Evolutionary conservation across 768 basidiomycete species (phyloP), one percentile per base, ranked within the genome.

Genomic region (Leccinum rimulosum): DNA sequence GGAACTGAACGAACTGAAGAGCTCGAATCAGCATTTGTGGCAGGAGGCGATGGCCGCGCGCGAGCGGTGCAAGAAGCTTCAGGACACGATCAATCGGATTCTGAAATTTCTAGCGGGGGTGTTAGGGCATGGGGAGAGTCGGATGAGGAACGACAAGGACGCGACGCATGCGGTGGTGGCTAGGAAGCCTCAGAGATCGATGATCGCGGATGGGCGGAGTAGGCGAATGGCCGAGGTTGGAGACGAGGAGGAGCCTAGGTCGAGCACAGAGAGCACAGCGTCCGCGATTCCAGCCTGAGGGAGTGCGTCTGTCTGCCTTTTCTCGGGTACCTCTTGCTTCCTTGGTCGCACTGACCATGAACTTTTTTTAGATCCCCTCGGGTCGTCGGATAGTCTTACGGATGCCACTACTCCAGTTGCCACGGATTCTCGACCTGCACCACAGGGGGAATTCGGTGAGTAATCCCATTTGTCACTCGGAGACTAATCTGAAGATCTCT

Each of bases 11-110:
- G 90, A 93, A 28, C 77, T 98, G 50, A 95, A 96, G 75, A 80
- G 82, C 57, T 89, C 87, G 3, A 98, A 98, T 68, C 86, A 94
- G 63, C 77, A 87, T 22, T 74, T 98, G n/a, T 99, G 96, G 96
- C 86, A 93, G 70, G 95, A 98, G 68, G 87, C 93, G 1, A 74
- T 93, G 64, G 77, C 83, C 35, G 84, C 92, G 2, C 79, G 94
- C 15, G 85, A 88, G 63, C 82, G 86, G 57, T 88, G 95, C 68
- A 87, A 93, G 70, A 95, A 92, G 68, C 95, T 97, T 64, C 90
- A 97, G 68, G 95, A 98, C 71, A 97, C 94, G 22, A 94, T 98
- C 70, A 94, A 97, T 68, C 79, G 92, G 56, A 98, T 99, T 61
- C 82, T 99, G 62, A 90, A 93, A 60, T 98, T 99, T 74, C 76